Conservation (phyloP, 225 moss, liverwort and hornwort species). For the Takakia lepidozioides region DNA sequence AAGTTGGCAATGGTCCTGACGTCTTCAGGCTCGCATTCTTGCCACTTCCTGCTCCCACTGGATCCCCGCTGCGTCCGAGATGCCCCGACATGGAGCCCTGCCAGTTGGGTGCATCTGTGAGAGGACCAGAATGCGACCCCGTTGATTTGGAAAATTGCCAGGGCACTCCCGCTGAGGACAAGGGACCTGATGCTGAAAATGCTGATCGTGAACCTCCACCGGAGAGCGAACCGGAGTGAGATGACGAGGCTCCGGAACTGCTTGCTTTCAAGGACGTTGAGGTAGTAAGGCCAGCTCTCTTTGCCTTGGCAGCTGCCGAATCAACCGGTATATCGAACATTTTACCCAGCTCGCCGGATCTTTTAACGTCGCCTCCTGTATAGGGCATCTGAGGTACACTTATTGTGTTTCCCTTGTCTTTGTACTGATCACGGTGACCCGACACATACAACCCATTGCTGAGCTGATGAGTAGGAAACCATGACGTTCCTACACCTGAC, state of each 20-base stretch:
- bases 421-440: conserved; percentile 65
- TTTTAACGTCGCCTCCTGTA: conserved; percentile 89
- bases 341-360: conserved; percentile 87
- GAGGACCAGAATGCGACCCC: conserved; percentile 32
- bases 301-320: conserved; percentile 17
- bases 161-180: conserved; percentile 35
- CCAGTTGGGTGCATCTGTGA: conserved; percentile 11
- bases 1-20: conserved; percentile 33
- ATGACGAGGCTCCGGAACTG: conserved; percentile 24
- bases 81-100: conserved; percentile 42
- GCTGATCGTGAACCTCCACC: conserved; percentile 10
- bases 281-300: conserved; percentile 9
- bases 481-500: too few relatives aligned
- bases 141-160: conserved; percentile 50
- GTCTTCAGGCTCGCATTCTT: conserved; percentile 1
- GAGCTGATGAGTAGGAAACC: conserved; percentile 51
- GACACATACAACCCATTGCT: conserved; percentile 94
- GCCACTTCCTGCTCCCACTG: neutral
- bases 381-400: conserved; percentile 88
- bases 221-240: conserved; percentile 49
- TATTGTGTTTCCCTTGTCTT: conserved; percentile 61
- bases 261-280: conserved; percentile 13
- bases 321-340: conserved; percentile 81
- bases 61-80: conserved; percentile 14
- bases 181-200: conserved; percentile 41